Base-by-base conservation (phyloP, 2,329 filamentous ascomycete species). In the Claviceps africana region DNA sequence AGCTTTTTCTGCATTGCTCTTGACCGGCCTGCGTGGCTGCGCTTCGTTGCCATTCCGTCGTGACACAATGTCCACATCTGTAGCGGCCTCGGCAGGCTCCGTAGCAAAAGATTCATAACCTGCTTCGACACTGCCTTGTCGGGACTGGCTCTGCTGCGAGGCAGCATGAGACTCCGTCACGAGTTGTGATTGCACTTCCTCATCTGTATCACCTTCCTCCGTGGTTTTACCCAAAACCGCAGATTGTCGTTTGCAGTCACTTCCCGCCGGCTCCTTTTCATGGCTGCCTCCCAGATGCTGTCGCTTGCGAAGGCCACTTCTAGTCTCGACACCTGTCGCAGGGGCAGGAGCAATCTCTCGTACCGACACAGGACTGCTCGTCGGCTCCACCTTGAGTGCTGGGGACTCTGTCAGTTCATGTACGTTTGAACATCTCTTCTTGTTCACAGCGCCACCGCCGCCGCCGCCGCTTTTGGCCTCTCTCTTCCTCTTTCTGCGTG, bases 121-220 rank as follows among this genome's bases (percentile, higher is more conserved):
- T 5, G 4, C 21, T 28, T 37, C 22, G 10, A 17, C 22, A 31
- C 8, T 21, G 21, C n/a, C 49, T 48, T 62, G 58, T 5, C 46
- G 47, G 42, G 60, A 56, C 39, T 67, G 63, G 53, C 59, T 63
- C 37, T 65, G 61, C 43, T 65, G 60, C 10, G 67, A 65, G 11
- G 69, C 68, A 31, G 69, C 69, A 28, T 64, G 59, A n/a, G 67
- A 68, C 56, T 72, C 70, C 11, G 61, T 64, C 21, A 67, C 64
- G 25, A 72, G 59, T 53, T 72, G 70, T 22, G 69, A 72, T 57
- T 67, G 58, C 15, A 71, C 54, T 54, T 72, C 70, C 47, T 70
- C 69, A 40, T 72, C 69, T 19, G 68, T 69, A 48, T 72, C 65
- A 37, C 58, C 60, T 13, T 54, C 59, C 47, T 67, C 62, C 35